Base-by-base conservation (phyloP, 2,329 filamentous ascomycete genomes). In the Neonectria ditissima region DNA sequence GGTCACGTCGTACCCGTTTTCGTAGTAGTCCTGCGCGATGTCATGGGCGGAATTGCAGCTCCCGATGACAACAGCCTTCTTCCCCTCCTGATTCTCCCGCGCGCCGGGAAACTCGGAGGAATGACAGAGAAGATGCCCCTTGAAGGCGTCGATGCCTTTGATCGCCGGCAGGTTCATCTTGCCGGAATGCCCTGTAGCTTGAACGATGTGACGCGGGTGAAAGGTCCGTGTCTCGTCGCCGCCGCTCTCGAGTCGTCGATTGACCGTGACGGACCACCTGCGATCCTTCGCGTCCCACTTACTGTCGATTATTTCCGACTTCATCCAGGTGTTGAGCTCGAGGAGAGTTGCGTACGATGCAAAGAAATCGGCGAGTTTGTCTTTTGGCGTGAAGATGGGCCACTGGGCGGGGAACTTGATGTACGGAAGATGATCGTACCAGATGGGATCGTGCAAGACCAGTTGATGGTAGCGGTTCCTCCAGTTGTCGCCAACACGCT, bases 341-440 rank as follows among this genome's bases (percentile, higher is more conserved):
- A 92, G 80, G 0, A 87, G 76, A 5, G 80, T 83, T 1, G 84
- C 89, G 66, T 92, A 92, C 0, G 84, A 79, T 67, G 91, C 89
- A 63, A 92, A 88, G 77, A 87, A 92, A 44, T 91, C 87, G 2
- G 82, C 90, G 0, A 92, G 79, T 72, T 92, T 92, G 74, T 92
- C 89, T 71, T 92, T 92, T 6, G 89, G 89, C 0, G 89, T 91
- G 75, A 91, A 92, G 24, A 90, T 78, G 4, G 90, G 90, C 90
- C 90, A 92, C 57, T 84, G 83, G 0, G 82, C 72, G 0, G 90
- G 90, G 72, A 92, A 92, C 0, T 79, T 78, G 4, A 92, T 69
- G 73, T 91, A 92, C 0, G 90, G 87, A 79, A 91, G 79, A 69
- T 88, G 85, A 53, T 86, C 83, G 62, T 83, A 86, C 80, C 82